Conservation (phyloP, 2,329 filamentous ascomycete genomes). For the Raffaelea albimanens region DNA sequence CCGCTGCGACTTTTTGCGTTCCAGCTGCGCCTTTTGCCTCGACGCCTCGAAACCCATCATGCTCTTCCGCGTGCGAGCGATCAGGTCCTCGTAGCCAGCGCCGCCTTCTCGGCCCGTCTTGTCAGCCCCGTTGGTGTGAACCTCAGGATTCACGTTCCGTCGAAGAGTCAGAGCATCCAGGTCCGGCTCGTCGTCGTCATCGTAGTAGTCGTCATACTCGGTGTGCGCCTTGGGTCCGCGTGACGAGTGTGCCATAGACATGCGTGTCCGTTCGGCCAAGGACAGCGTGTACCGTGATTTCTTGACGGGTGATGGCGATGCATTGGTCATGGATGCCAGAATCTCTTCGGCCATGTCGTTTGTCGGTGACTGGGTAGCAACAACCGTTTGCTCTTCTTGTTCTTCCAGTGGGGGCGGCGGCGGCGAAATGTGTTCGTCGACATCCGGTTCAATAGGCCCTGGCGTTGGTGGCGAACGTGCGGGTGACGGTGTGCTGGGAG, state of each 20-base stretch:
- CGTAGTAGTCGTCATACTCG: conserved; percentile 2
- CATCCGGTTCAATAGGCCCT: too few species aligned
- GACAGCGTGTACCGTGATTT: conserved; percentile 48
- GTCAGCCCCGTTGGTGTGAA: conserved; percentile 11
- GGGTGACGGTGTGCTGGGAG: neutral
- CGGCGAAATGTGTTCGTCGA: too few species aligned
- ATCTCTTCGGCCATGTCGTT: conserved; percentile 48
- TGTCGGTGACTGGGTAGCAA: conserved; percentile 34
- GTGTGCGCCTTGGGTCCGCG: conserved; percentile 17
- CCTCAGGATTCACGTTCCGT: neutral
- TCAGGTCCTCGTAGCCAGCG: conserved; percentile 37
- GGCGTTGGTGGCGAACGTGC: neutral
- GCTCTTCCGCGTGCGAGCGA: conserved; percentile 48
- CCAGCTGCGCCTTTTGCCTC: conserved; percentile 49
- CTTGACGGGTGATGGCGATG: conserved; percentile 49
- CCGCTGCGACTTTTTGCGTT: conserved; percentile 41
- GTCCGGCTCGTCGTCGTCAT: conserved; percentile 14
- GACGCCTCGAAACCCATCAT: conserved; percentile 55
- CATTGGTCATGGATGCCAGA: conserved; percentile 41
- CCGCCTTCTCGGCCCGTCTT: conserved; percentile 5
- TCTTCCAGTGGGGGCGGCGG: too few species aligned
- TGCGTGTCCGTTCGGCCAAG: conserved; percentile 68
- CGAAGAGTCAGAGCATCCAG: neutral
- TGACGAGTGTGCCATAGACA: conserved; percentile 64
- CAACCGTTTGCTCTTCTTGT: too few species aligned